These are phyloP conservation scores for Lactarius quietus DNA, from an alignment of 768 basidiomycete species.

Conservation along the genomic window DNA sequence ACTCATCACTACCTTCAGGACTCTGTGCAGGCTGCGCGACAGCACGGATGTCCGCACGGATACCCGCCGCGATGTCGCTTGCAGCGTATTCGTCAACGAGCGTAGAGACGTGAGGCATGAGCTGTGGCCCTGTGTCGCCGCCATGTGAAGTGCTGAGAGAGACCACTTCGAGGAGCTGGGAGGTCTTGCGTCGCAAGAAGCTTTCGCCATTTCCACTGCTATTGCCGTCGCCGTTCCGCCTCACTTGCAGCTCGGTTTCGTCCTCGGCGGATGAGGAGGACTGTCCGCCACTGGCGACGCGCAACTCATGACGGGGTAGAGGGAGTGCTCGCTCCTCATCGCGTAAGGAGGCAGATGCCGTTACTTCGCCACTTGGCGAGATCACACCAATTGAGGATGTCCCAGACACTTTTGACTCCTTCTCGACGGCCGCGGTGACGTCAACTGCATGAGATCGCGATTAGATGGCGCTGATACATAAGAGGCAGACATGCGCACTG, in stretches of 20 bases:
- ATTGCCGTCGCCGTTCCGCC: conserved; percentile 41
- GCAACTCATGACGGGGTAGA: background rate
- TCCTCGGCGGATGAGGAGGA: conserved; percentile 38
- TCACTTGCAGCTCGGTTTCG: conserved; percentile 52
- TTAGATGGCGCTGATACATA: background rate
- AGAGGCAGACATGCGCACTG: conserved; percentile 49
- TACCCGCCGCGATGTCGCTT: conserved; percentile 61
- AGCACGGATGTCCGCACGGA: conserved; percentile 59
- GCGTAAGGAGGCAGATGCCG: conserved; percentile 38
- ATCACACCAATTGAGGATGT: conserved; percentile 31
- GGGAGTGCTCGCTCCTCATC: conserved; percentile 70
- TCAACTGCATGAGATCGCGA: conserved; percentile 37
- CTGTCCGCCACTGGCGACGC: conserved; percentile 24
- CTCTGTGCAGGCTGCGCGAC: conserved; percentile 34
- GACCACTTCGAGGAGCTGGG: conserved; percentile 64
- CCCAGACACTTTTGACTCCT: conserved; percentile 36
- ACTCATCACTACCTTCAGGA: conserved; percentile 38
- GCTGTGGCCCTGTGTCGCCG: conserved; percentile 32
- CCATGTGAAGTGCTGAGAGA: conserved; percentile 34
- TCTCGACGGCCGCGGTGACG: conserved; percentile 43
- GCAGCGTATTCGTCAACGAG: conserved; percentile 70
- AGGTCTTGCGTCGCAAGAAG: conserved; percentile 68
- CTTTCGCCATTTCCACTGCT: conserved; percentile 37
- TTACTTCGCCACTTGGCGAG: conserved; percentile 35
- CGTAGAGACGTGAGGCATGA: conserved; percentile 58